Evolutionary conservation across 805 yeast species (phyloP).

Genomic region (Candida corydali): DNA sequence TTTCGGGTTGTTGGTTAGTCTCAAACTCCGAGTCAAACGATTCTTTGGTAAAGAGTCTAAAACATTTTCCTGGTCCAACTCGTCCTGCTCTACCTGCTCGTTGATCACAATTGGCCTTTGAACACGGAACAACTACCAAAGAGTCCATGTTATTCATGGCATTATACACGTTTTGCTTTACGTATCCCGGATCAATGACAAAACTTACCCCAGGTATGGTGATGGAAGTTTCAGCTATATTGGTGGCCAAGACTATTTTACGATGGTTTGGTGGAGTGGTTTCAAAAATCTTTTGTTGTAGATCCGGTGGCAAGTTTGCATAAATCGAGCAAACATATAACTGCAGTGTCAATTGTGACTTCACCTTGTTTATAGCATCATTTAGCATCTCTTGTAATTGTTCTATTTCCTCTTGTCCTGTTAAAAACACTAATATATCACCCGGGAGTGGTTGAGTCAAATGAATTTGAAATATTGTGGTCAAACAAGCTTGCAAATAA

Average conservation of each 20-base stretch:
- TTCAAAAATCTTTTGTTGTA: constrained; percentile 78
- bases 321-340: constrained; percentile 82
- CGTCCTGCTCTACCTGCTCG: constrained; percentile 48
- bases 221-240: constrained; percentile 62
- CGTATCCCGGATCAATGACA: constrained; percentile 45
- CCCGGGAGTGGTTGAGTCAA: constrained; percentile 61
- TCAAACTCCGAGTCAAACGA: constrained; percentile 76
- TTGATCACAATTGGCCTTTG: constrained; percentile 43
- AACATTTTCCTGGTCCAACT: constrained; percentile 49
- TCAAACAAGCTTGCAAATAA: constrained; percentile 83
- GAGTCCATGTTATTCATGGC: constrained; percentile 43
- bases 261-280: constrained; percentile 77
- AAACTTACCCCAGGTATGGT: constrained; percentile 41
- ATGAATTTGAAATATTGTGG: constrained; percentile 86
- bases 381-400: constrained; percentile 64
- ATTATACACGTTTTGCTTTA: constrained; percentile 40
- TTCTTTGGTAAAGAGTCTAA: constrained; percentile 80
- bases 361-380: constrained; percentile 63
- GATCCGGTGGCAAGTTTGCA: constrained; percentile 84
- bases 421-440: constrained; percentile 84
- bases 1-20: constrained; percentile 83
- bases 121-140: constrained; percentile 42
- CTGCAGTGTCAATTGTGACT: constrained; percentile 49
- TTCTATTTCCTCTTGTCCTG: constrained; percentile 97
- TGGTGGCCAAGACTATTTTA: constrained; percentile 90